phyloP scores from a whole-genome alignment of 208 protist genomes.

The Naegleria lovaniensis region DNA sequence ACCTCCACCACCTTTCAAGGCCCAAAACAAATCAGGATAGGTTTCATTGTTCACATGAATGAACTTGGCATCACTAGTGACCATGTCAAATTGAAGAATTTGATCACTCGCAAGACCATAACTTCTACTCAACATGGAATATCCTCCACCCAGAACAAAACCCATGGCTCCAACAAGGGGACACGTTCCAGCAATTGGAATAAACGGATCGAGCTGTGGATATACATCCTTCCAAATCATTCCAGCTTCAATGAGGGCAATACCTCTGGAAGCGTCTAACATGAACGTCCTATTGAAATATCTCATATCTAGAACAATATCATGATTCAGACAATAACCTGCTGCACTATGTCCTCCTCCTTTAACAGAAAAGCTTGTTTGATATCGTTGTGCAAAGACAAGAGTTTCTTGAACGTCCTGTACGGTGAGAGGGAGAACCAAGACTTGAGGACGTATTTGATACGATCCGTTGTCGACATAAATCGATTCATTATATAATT shows the following conservation, averaged over 20 bases:
- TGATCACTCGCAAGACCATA: slow-evolving; percentile 17
- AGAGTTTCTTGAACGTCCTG: neutral
- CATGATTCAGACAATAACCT: neutral
- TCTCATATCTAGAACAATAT: slow-evolving; percentile 13
- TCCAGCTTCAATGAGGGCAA: slow-evolving; percentile 17
- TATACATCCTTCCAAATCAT: neutral
- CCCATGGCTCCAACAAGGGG: neutral
- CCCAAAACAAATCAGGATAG: slow-evolving; percentile 42
- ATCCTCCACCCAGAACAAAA: neutral
- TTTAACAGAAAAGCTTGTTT: neutral
- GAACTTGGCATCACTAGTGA: neutral
- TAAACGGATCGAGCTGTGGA: neutral
- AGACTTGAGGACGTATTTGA: neutral
- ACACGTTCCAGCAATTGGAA: slow-evolving; percentile 15
- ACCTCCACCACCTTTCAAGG: slow-evolving; percentile 38
- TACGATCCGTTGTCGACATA: neutral
- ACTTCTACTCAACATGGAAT: neutral
- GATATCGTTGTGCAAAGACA: neutral
- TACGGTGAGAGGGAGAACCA: neutral
- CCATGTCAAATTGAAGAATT: slow-evolving; percentile 10
- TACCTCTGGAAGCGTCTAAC: neutral
- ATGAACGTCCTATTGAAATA: neutral
- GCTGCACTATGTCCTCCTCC: neutral
- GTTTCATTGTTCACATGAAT: neutral
- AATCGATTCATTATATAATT: neutral